Conservation (phyloP, 805 yeast genomes). For the Lipomyces japonicus region DNA sequence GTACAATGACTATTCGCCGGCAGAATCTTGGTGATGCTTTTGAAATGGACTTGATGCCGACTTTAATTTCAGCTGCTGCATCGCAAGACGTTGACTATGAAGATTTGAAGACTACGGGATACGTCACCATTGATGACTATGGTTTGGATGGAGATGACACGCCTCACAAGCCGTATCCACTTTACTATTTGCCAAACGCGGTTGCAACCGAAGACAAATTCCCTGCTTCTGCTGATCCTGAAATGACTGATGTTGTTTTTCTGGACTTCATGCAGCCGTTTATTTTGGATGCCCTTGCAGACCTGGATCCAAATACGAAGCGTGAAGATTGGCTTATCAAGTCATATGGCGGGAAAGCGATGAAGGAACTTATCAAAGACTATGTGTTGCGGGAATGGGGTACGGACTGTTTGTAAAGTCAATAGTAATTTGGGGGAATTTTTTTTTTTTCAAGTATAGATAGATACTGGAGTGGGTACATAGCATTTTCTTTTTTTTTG, state of each 20-base stretch:
- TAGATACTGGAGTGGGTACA: too few species aligned
- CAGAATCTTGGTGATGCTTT: slow-evolving; percentile 24
- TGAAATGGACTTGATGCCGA: slow-evolving; percentile 21
- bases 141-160: slow-evolving; percentile 87
- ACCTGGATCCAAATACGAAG: slow-evolving; percentile 14
- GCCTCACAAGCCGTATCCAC: slow-evolving; percentile 54
- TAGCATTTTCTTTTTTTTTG: too few species aligned
- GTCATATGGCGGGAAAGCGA: slow-evolving; percentile 58
- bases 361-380: slow-evolving; percentile 69
- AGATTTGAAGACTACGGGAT: slow-evolving; percentile 54
- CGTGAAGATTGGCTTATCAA: slow-evolving; percentile 13
- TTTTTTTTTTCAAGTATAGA: too few species aligned
- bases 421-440: too few species aligned
- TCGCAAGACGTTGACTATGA: slow-evolving; percentile 31
- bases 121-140: slow-evolving; percentile 75
- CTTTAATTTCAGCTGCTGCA: slow-evolving; percentile 16
- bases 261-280: slow-evolving; percentile 67
- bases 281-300: slow-evolving; percentile 46
- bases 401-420: slow-evolving; percentile 19
- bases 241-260: slow-evolving; percentile 51
- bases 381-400: slow-evolving; percentile 31
- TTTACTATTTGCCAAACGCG: slow-evolving; percentile 73
- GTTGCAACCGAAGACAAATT: slow-evolving; percentile 49
- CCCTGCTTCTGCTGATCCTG: slow-evolving; percentile 18
- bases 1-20: slow-evolving; percentile 26